Evolutionary conservation across 2,329 filamentous ascomycete genomes (phyloP), one percentile per base, ranked within the genome.

Genomic region (Beauveria sp.): DNA sequence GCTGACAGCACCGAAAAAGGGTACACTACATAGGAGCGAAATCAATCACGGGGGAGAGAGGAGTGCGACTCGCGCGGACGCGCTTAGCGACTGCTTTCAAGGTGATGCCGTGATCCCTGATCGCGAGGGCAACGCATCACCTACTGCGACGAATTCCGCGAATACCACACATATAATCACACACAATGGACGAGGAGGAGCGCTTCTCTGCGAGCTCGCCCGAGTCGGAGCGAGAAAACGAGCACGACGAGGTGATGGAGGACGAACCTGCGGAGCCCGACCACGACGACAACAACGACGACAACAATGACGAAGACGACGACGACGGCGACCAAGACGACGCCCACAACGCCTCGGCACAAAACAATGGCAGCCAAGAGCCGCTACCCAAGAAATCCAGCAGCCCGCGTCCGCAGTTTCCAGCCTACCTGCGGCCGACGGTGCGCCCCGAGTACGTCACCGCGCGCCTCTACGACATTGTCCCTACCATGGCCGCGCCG

Each of bases 401-500:
- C 58, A 71, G 70, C 22, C 72, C 71, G 7, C 67, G 62, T 2
- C 67, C 68, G 1, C 61, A 66, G 9, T 57, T 64, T 10, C 57
- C 63, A 10, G 46, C 66, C 28, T 66, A 62, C 1, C 66, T 67
- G 68, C 85, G 83, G 53, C 88, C 87, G 1, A 80, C 77, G 55
- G 81, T 92, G n/a, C 85, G 90, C 0, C 81, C 87, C 12, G 92
- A 96, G 70, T 89, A 86, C n/a, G 77, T 96, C 55, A 87, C 82
- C 1, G 93, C 95, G 16, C 78, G 81, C 46, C 84, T 89, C 2
- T 99, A 98, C 78, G 95, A 99, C 72, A 96, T 99, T 63, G 89
- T 96, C 1, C 95, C 95, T 1, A 98, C 95, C 24, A 98, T 98
- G 77, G 95, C 95, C 2, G 95, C 95, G 3, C 95, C 95, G 1